Percentiles rank a stretch among this genome's conserved stretches.
Conservation (phyloP, 2,329 filamentous ascomycete genomes). For the Phyllosticta citrichinensis region DNA sequence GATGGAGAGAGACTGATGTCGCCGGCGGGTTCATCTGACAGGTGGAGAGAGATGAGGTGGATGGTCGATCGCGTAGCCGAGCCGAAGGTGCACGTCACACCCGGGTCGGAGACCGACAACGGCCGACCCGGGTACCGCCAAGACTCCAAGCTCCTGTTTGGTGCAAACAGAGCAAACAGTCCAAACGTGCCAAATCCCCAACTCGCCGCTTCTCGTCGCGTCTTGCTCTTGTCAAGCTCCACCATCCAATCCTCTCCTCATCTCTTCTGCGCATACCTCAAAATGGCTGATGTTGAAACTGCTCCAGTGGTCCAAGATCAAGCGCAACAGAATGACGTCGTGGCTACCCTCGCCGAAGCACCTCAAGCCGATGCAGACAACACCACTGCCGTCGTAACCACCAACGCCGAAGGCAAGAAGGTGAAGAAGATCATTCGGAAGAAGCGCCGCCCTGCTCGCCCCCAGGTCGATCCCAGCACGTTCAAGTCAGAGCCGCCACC, state of each 20-base stretch:
- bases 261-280: not conserved
- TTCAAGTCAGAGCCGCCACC: constrained; percentile 77
- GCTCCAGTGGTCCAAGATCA: not conserved
- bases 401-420: constrained; percentile 45
- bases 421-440: constrained; percentile 87
- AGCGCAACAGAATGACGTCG: not conserved
- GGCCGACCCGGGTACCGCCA: constrained; percentile 9
- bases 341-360: not conserved
- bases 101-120: not conserved
- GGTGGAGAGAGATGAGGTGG: not conserved
- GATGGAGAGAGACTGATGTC: not conserved
- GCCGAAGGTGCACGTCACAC: not conserved
- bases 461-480: constrained; percentile 77
- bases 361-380: constrained; percentile 6
- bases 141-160: no score
- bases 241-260: not conserved
- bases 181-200: constrained; percentile 2
- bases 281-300: constrained; percentile 6
- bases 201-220: not conserved
- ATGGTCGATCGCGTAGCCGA: not conserved
- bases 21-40: not conserved
- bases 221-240: not conserved
- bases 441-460: constrained; percentile 80
- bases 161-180: not conserved
- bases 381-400: constrained; percentile 16